Evolutionary conservation across 257 asterid species (phyloP).

Genomic region (Orobanche coerulescens): DNA sequence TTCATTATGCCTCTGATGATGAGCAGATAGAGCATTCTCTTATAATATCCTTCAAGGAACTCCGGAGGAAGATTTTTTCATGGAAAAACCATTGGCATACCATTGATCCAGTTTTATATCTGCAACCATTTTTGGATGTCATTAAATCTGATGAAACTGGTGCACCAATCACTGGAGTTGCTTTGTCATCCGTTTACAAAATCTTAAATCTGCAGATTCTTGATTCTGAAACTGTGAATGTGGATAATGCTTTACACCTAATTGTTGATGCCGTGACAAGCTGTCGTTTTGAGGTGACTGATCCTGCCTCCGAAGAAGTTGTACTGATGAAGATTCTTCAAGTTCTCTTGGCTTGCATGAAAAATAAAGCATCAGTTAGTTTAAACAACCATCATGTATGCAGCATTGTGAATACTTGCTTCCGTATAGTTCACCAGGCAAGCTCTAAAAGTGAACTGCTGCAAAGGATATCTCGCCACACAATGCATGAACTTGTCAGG

Average conservation of each 20-base stretch:
- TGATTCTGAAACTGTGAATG: slow-evolving; percentile 58
- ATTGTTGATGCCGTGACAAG: slow-evolving; percentile 94
- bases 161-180: slow-evolving; percentile 96
- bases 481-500: slow-evolving; percentile 87
- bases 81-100: slow-evolving; percentile 72
- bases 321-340: slow-evolving; percentile 95
- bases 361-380: slow-evolving; percentile 64
- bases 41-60: slow-evolving; percentile 70
- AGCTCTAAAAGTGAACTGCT: slow-evolving; percentile 83
- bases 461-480: slow-evolving; percentile 84
- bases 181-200: slow-evolving; percentile 83
- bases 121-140: slow-evolving; percentile 86
- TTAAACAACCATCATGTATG: slow-evolving; percentile 85
- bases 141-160: slow-evolving; percentile 95
- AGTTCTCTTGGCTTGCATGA: slow-evolving; percentile 96
- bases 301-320: slow-evolving; percentile 97
- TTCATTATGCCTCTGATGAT: slow-evolving; percentile 70
- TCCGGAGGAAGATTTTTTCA: slow-evolving; percentile 66
- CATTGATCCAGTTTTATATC: slow-evolving; percentile 69
- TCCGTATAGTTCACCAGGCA: slow-evolving; percentile 91
- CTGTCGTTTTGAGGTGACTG: slow-evolving; percentile 98
- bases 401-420: slow-evolving; percentile 81
- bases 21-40: slow-evolving; percentile 85
- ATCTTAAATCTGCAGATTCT: slow-evolving; percentile 72
- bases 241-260: slow-evolving; percentile 64